These are phyloP conservation scores for Jamesozyma lodderae DNA, from an alignment of 805 yeast genomes.

Conservation along the genomic window DNA sequence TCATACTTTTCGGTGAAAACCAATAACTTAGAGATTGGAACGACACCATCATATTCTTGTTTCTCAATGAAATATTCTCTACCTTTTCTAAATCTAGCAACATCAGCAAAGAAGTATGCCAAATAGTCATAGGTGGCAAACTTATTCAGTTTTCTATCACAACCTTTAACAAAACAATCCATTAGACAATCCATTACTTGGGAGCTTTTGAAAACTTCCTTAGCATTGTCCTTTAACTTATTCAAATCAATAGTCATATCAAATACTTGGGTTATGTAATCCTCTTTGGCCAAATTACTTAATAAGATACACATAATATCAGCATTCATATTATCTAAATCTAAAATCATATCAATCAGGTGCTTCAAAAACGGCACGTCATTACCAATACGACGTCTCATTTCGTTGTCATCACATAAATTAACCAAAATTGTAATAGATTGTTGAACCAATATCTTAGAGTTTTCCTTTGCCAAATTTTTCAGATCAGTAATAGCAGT, in stretches of 20 bases:
- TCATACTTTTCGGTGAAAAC: conserved; percentile 79
- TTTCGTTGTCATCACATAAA: conserved; percentile 58
- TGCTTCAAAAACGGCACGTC: conserved; percentile 49
- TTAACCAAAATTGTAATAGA: conserved; percentile 77
- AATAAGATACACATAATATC: conserved; percentile 78
- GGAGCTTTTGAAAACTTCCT: conserved; percentile 45
- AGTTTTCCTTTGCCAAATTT: conserved; percentile 43
- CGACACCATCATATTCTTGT: conserved; percentile 65
- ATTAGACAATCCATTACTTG: conserved; percentile 68
- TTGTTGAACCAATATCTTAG: conserved; percentile 48
- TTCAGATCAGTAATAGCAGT: conserved; percentile 68
- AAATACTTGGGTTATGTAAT: conserved; percentile 47
- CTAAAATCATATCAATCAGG: conserved; percentile 42
- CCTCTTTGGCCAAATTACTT: conserved; percentile 78
- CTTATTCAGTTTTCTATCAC: conserved; percentile 59
- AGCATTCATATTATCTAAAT: conserved; percentile 53
- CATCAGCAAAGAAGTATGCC: conserved; percentile 81
- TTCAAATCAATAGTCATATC: conserved; percentile 28
- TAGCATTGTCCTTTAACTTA: conserved; percentile 28
- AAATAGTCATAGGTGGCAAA: conserved; percentile 74
- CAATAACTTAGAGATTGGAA: conserved; percentile 71
- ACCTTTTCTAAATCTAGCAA: conserved; percentile 68
- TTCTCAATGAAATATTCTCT: conserved; percentile 66
- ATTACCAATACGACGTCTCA: conserved; percentile 56
- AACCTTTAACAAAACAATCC: conserved; percentile 84